Evolutionary conservation across 2,329 filamentous ascomycete genomes (phyloP), one percentile per base, ranked within the genome.

Genomic region (Fusarium buxicola): DNA sequence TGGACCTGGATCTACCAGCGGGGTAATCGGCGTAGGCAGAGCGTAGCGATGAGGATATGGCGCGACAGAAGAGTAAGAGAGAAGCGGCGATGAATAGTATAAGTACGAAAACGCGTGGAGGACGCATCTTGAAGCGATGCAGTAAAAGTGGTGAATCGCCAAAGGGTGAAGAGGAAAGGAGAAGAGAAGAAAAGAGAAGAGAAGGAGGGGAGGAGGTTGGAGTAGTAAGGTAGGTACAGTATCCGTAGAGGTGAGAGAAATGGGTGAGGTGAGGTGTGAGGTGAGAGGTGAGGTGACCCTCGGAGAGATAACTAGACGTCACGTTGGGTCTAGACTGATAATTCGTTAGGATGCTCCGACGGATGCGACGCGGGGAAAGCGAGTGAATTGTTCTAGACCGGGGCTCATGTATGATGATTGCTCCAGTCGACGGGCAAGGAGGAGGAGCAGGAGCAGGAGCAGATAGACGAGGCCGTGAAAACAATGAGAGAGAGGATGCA

Each of bases 11-110:
- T 41, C 55, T 69, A 66, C 64, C 60, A 54, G 68, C 64, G 69
- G 68, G 66, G 69, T 71, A 71, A 49, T 69, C 58, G 65, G 64
- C 66, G 65, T 64, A 68, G 55, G 69, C 65, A 41, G 66, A 55
- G 49, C 68, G 70, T 27, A 68, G 63, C 46, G 73, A 58, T n/a
- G 82, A 78, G 38, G 76, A 77, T 66, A 86, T 71, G 57, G 82
- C 79, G 63, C 84, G 84, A 70, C 81, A 83, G 61, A 86, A 74
- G 69, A 86, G 78, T 73, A 86, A 85, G 67, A 86, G 75, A 49
- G 80, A 81, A 41, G 81, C 81, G 69, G 80, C 76, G 70, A 81
- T 78, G 74, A 85, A 86, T 70, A 86, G 75, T 59, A 80, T 76
- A 70, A 86, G 78, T 54, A 86, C 82, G 69, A 79, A 78, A 65